Evolutionary conservation across 2,329 filamentous ascomycete genomes (phyloP).

Genomic region (Aspergillus sojae): DNA sequence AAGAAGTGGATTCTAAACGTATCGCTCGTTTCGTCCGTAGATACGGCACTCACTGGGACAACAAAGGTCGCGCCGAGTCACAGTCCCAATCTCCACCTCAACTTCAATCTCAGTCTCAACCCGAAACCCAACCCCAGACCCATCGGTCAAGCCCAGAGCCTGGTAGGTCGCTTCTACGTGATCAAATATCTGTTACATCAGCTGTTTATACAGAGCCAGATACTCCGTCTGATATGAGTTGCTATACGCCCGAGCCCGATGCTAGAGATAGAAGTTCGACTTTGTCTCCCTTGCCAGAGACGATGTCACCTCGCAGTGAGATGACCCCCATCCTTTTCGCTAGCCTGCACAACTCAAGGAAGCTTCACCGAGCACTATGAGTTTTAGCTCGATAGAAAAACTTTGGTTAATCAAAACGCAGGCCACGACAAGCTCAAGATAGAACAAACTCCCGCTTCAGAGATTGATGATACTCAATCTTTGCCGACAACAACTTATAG

Average conservation of each 20-base stretch:
- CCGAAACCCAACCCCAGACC: constrained; percentile 8
- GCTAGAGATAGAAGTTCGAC: constrained; percentile 28
- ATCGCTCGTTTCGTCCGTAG: constrained; percentile 39
- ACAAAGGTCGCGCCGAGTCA: constrained; percentile 15
- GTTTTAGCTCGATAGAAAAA: not conserved
- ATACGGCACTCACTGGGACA: constrained; percentile 33
- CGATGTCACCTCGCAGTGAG: constrained; percentile 30
- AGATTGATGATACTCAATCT: constrained; percentile 29
- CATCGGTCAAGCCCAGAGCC: constrained; percentile 33
- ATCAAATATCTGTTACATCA: not conserved
- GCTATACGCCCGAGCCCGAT: constrained; percentile 39
- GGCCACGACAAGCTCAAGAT: constrained; percentile 1
- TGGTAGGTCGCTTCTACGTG: constrained; percentile 23
- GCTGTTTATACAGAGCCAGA: constrained; percentile 22
- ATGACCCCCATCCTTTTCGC: constrained; percentile 3
- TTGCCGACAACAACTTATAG: constrained; percentile 21
- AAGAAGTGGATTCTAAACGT: constrained; percentile 37
- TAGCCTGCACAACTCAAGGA: not conserved
- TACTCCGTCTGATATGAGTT: constrained; percentile 43
- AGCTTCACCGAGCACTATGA: not conserved
- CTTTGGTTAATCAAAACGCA: constrained; percentile 12
- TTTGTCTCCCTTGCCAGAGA: constrained; percentile 32
- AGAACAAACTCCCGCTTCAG: constrained; percentile 29
- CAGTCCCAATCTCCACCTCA: constrained; percentile 1
- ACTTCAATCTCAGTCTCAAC: constrained; percentile 15